These are phyloP conservation scores for Podaxis rugospora DNA, from an alignment of 768 basidiomycete species.

Conservation along the genomic window DNA sequence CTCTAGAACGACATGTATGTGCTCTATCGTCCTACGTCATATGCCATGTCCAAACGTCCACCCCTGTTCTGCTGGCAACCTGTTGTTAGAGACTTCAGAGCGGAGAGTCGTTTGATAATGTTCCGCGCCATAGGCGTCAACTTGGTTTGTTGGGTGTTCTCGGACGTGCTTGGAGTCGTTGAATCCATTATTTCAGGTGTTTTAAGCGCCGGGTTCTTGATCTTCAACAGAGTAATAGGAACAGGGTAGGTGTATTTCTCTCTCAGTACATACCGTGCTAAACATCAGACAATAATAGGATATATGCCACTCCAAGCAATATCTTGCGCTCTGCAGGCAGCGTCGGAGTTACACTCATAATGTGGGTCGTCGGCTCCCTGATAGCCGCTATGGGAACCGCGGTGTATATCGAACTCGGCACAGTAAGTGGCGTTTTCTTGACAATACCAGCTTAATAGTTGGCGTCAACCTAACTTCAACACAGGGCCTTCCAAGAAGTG, in stretches of 20 bases:
- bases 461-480: neutral
- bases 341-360: conserved; percentile 59
- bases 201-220: conserved; percentile 56
- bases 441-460: neutral
- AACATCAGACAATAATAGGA: conserved; percentile 32
- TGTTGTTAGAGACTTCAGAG: conserved; percentile 11
- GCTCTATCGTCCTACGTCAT: neutral
- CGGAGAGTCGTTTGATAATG: conserved; percentile 41
- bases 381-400: conserved; percentile 64
- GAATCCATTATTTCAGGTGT: conserved; percentile 27
- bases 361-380: conserved; percentile 68
- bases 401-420: conserved; percentile 74
- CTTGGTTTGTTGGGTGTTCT: conserved; percentile 36
- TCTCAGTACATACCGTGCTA: neutral
- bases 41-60: neutral
- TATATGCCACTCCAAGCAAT: conserved; percentile 67
- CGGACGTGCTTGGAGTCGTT: neutral
- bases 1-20: conserved; percentile 13
- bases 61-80: neutral
- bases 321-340: conserved; percentile 67
- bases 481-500: conserved; percentile 64
- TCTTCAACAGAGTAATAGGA: conserved; percentile 75
- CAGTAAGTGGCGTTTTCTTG: conserved; percentile 34
- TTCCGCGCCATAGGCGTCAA: conserved; percentile 43
- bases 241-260: conserved; percentile 45